These are phyloP conservation scores for Nannochloropsis oceanica DNA, from an alignment of 108 stramenopile genomes.

Conservation along the genomic window DNA sequence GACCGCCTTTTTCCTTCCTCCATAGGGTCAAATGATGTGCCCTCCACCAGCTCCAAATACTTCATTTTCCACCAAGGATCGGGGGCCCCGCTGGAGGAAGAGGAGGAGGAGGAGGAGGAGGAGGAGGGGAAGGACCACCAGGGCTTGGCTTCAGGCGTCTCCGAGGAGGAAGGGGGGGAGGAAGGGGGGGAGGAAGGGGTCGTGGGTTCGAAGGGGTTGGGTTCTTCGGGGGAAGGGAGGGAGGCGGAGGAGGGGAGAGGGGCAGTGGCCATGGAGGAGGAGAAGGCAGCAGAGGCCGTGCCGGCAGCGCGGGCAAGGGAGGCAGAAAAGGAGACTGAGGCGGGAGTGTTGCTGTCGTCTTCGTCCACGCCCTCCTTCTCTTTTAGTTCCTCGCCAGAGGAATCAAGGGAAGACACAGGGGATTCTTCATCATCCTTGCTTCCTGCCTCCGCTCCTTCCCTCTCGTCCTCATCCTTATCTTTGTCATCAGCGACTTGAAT, in stretches of 20 bases:
- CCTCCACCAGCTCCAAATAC: not conserved
- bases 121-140: too few species aligned
- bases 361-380: not conserved
- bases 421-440: too few species aligned
- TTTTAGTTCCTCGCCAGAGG: too few species aligned
- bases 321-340: not conserved
- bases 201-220: not conserved
- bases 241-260: not conserved
- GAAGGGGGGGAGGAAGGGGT: not conserved
- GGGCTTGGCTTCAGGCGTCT: too few species aligned
- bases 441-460: too few species aligned
- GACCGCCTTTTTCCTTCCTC: not conserved
- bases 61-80: not conserved
- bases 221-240: not conserved
- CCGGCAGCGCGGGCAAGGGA: not conserved
- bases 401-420: too few species aligned
- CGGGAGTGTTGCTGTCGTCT: not conserved
- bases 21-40: not conserved
- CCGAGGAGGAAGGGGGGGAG: too few species aligned
- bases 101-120: not conserved
- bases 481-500: not conserved
- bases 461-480: not conserved
- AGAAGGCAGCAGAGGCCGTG: not conserved
- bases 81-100: not conserved
- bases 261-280: not conserved